Percentiles rank a stretch among this genome's conserved stretches.
Conservation (phyloP, 1,139 yeast species). For the Kurtzmaniella natalensis region DNA sequence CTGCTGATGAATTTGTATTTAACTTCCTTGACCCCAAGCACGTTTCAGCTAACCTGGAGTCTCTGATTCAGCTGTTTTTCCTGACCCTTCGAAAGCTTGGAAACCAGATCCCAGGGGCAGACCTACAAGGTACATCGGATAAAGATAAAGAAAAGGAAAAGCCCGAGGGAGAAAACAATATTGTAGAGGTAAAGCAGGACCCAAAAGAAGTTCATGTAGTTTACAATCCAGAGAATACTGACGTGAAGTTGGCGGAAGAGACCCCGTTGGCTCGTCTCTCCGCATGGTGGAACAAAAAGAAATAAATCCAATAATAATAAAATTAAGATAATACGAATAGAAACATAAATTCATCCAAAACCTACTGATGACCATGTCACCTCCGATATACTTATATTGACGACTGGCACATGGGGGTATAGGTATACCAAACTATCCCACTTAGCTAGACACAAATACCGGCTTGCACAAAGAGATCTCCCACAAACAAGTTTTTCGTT, state of each 20-base stretch:
- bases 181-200: not conserved
- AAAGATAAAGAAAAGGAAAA: not conserved
- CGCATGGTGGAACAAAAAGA: conserved; percentile 9
- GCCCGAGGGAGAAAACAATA: not conserved
- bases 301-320: conserved; percentile 3
- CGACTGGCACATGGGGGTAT: no score
- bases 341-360: no score
- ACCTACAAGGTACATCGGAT: not conserved
- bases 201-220: conserved; percentile 2
- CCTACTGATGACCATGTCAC: no score
- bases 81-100: conserved; percentile 3
- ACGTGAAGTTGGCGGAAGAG: conserved; percentile 3
- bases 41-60: conserved; percentile 22
- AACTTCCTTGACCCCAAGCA: conserved; percentile 84
- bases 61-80: conserved; percentile 1
- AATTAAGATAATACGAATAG: not conserved
- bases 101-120: not conserved
- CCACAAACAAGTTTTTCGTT: no score
- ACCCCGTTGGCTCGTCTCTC: conserved; percentile 7
- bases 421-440: no score
- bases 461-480: no score
- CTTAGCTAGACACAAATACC: no score
- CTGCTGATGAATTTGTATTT: conserved; percentile 85
- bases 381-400: no score
- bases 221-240: conserved; percentile 1